Conservation (phyloP, 306 rosid genomes). For the Rubus idaeus region DNA sequence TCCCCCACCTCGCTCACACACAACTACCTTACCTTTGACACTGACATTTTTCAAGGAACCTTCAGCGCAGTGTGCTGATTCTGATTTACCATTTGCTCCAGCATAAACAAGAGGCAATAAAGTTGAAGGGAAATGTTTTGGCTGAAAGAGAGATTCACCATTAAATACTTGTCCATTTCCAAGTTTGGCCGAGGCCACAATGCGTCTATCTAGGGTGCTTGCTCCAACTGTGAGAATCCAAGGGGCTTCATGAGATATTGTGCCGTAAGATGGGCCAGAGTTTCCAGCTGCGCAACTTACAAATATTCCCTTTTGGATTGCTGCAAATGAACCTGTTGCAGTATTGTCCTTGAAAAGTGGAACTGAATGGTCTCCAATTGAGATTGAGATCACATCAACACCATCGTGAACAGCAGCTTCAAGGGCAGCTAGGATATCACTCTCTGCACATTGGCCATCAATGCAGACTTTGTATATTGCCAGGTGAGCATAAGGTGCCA, state of each 20-base stretch:
- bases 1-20: constrained; percentile 69
- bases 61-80: constrained; percentile 45
- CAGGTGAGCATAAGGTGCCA: constrained; percentile 73
- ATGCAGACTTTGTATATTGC: constrained; percentile 54
- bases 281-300: constrained; percentile 78
- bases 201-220: constrained; percentile 60
- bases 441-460: constrained; percentile 36
- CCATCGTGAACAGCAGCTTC: constrained; percentile 45
- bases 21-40: constrained; percentile 53
- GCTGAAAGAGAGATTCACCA: constrained; percentile 50
- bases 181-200: constrained; percentile 43
- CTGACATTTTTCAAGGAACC: constrained; percentile 45
- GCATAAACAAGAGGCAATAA: constrained; percentile 51
- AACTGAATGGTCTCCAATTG: constrained; percentile 32
- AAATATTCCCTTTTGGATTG: constrained; percentile 68
- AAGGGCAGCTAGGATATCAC: constrained; percentile 39
- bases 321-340: constrained; percentile 71
- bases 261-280: constrained; percentile 50
- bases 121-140: constrained; percentile 34
- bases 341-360: constrained; percentile 54
- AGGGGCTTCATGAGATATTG: constrained; percentile 68
- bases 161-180: constrained; percentile 50
- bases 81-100: constrained; percentile 45
- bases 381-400: constrained; percentile 75
- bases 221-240: constrained; percentile 66